Conservation (phyloP, 176 grass and related monocot genomes). For the Puya raimondii region DNA sequence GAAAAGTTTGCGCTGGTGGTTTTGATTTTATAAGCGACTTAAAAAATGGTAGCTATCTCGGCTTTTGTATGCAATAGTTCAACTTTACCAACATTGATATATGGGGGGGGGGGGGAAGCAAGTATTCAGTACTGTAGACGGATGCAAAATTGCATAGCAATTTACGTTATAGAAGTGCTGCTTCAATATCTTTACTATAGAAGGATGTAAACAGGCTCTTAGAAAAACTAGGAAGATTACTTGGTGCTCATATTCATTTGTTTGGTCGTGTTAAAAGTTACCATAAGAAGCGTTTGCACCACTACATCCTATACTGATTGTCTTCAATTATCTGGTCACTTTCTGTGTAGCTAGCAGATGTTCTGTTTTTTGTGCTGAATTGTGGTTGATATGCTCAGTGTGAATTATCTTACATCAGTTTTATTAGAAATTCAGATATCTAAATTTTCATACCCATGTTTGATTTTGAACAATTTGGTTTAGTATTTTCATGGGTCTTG, state of each 20-base stretch:
- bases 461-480: conserved; percentile 9
- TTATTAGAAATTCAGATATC: not conserved
- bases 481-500: conserved; percentile 15
- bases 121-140: no score
- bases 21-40: no score
- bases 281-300: not conserved
- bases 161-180: no score
- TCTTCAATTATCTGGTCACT: not conserved
- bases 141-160: no score
- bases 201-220: not conserved
- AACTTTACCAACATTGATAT: no score
- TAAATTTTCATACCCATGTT: not conserved
- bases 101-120: no score
- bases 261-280: not conserved
- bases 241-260: conserved; percentile 1
- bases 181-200: no score
- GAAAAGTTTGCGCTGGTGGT: no score
- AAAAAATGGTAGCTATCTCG: no score
- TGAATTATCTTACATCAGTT: not conserved
- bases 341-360: not conserved
- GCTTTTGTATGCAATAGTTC: no score
- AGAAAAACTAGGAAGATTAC: conserved; percentile 11
- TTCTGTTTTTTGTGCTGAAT: not conserved
- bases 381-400: not conserved
- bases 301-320: not conserved